phyloP scores from a whole-genome alignment of 2,329 filamentous ascomycete genomes.

The Bertia moriformis region DNA sequence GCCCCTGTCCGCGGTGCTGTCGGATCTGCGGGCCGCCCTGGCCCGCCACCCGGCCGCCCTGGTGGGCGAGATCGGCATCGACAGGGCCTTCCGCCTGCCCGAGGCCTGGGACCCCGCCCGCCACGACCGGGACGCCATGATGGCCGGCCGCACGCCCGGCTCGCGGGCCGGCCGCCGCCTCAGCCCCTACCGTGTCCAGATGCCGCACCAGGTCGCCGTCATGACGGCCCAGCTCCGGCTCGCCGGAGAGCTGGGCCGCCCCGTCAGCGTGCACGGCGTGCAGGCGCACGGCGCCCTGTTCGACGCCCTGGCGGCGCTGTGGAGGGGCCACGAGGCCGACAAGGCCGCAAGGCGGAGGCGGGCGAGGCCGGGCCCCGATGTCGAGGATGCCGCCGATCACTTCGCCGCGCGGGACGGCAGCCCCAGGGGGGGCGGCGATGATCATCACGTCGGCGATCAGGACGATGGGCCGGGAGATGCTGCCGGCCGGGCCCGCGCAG shows the following conservation, averaged over 20 bases:
- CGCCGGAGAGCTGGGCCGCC: slow-evolving; percentile 50
- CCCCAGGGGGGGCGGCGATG: slow-evolving; percentile 16
- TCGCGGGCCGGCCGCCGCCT: slow-evolving; percentile 56
- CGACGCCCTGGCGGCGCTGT: slow-evolving; percentile 47
- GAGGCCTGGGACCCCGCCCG: slow-evolving; percentile 31
- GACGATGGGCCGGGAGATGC: slow-evolving; percentile 10
- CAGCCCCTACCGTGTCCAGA: slow-evolving; percentile 51
- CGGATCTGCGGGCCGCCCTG: slow-evolving; percentile 39
- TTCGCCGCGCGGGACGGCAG: slow-evolving; percentile 22
- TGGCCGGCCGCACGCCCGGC: slow-evolving; percentile 44
- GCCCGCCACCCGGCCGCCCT: slow-evolving; percentile 45
- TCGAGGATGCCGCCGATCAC: slow-evolving; percentile 31
- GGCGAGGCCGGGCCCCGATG: too few relatives aligned
- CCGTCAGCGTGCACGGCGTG: slow-evolving; percentile 60
- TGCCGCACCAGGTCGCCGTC: slow-evolving; percentile 54
- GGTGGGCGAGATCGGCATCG: slow-evolving; percentile 65
- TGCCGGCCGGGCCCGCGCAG: slow-evolving; percentile 4
- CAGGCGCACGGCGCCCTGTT: slow-evolving; percentile 61
- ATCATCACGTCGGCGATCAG: slow-evolving; percentile 10
- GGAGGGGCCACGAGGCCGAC: slow-evolving; percentile 56
- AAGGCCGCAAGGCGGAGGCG: slow-evolving; percentile 44
- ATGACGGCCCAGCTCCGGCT: slow-evolving; percentile 56
- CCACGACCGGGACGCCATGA: slow-evolving; percentile 15
- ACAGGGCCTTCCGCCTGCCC: slow-evolving; percentile 65
- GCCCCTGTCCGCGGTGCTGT: slow-evolving; percentile 41